Base-by-base conservation (phyloP, 805 yeast species). In the Candida methanosorbosa region DNA sequence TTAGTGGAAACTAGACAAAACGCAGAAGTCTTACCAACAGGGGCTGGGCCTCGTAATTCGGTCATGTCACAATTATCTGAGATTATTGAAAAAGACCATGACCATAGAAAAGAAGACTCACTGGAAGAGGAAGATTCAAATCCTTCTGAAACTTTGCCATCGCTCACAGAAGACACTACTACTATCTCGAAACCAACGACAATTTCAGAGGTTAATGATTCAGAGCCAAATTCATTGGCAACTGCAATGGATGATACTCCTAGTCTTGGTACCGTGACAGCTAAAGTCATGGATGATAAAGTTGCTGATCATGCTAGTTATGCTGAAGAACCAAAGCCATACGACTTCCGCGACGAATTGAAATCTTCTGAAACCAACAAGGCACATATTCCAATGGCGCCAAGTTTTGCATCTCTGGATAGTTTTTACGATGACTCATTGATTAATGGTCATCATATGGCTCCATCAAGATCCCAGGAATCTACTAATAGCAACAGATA, bases 401-500 rank as follows among this genome's bases (percentile, higher is more conserved):
- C 82, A 28, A 79, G 87, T 41, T 81, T 80, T 63, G 90, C 90
- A 1, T 81, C 88, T 0, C 59, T 82, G 49, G 87, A 79, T 48
- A 76, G 87, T 50, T 68, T 72, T 39, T 77, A 78, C 49, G 64
- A 50, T 30, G 53, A 49, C 14, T 16, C 4, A 35, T 23, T 27
- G 43, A 40, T 25, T 43, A 40, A 22, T 35, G 23, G 13, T 14
- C 8, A 21, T 11, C 23, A 21, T 11, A 21, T 21, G 11, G 23
- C 8, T 21, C 23, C 23, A 8, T 9, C 23, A 11, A 9, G 8
- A 21, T 9, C 23, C 23, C 8, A 21, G 25, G 18, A n/a, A 4
- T 18, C 12, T 27, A 17, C 17, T 12, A 19, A 29, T n/a, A 18
- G 14, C 14, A 18, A 14, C n/a, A 29, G 4, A n/a, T n/a, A n/a